Evolutionary conservation across 106 monocot genomes (phyloP), one percentile per base, ranked within the genome.

Genomic region (Triglochin maritima): DNA sequence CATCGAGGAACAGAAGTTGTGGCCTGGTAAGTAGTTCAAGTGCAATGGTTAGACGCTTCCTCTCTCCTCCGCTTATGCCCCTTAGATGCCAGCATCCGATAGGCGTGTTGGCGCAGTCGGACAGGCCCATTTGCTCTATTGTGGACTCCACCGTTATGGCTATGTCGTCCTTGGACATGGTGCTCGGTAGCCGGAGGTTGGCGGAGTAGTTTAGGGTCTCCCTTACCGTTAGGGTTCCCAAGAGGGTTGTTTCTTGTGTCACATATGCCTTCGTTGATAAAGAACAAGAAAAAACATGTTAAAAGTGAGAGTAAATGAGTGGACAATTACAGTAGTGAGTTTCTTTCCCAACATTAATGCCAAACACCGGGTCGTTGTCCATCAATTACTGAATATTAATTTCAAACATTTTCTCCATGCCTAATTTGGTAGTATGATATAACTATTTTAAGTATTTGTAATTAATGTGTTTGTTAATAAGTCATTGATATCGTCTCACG

Each of bases 31-130:
- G 72, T 42, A 89, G 77, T 72, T 93, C 93, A 8, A 93, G 71
- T 4, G 84, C 86, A 56, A 93, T 86, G 80, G 82, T 84, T 42
- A 93, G 83, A 71, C 93, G 72, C 69, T 93, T 93, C 84, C 80
- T 81, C 81, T 93, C 93, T 7, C 93, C 93, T 0, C 89, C 89
- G 47, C 93, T 93, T 57, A 93, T 89, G 1, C 93, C 93, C 48
- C 93, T 72, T 52, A 89, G 66, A 59, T 93, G 93, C 93, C 93
- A 93, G 62, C 86, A 89, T 4, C 93, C 93, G 9, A 93, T 72
- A 8, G 50, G 6, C 5, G 80, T 76, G 50, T 84, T 74, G 0
- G 86, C 79, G 12, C 93, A 93, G 4, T 86, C 93, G 48, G 72
- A 66, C 64, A 93, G 75, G 0, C 93, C 88, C 93, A 93, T 89